Evolutionary conservation across 345 rosid genomes (phyloP), one percentile per base, ranked within the genome.

Genomic region (Lepidium aucheri): DNA sequence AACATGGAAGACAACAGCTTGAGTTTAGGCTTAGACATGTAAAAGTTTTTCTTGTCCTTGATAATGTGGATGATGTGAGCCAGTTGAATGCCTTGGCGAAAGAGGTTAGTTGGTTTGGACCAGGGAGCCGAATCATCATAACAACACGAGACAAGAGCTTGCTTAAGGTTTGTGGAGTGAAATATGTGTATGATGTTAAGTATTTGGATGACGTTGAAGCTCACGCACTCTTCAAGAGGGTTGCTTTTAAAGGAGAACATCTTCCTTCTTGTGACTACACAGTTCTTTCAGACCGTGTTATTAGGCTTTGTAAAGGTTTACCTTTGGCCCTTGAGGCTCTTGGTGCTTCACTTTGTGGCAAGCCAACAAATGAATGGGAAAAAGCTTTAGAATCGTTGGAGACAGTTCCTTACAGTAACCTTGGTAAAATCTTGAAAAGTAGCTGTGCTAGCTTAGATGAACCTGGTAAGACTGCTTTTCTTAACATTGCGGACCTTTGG

Each of bases 81-180:
- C 84, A 84, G 50, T 67, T 87, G n/a, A 4, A 76, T 14, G 82
- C 70, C n/a, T 20, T 87, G 4, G 76, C 73, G 2, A 85, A 80
- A 4, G 40, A 68, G 46, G 60, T 39, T 57, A 67, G 67, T 5
- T 76, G 80, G 86, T 80, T 73, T 36, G 68, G 42, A 36, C 71
- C 67, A 44, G 85, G 85, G 38, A 84, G 82, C 62, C 74, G 72
- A 53, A 74, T 84, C 39, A 79, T 87, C 6, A 59, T 84, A 41
- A 84, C 89, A n/a, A 81, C 90, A 49, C 79, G 93, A 71, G 65
- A 78, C 39, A 55, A 30, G 42, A 36, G 42, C 28, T 35, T 55
- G n/a, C 44, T 55, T 36, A 18, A 16, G 20, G 16, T 15, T 0
- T 33, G 5, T 5, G 38, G 60, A 35, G 60, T 54, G 22, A 11